Percentiles rank a stretch among this genome's conserved stretches.
These are phyloP conservation scores for Melanomma pulvis-pyrius DNA, from an alignment of 495 filamentous ascomycete species.

Conservation along the genomic window DNA sequence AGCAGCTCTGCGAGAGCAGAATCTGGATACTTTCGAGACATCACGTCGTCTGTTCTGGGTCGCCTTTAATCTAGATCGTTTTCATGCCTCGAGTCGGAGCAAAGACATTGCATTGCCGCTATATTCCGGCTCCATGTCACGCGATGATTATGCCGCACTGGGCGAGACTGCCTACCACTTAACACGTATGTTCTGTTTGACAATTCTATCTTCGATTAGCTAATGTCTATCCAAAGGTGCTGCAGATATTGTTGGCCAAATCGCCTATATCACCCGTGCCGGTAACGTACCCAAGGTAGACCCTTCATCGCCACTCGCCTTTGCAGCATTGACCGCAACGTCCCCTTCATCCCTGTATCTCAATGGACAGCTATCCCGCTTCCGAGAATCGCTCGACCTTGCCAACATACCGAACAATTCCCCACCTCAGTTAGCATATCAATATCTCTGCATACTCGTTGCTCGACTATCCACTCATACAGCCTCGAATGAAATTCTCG, in stretches of 20 bases:
- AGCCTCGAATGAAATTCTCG: slow-evolving; percentile 21
- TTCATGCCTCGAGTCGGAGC: slow-evolving; percentile 27
- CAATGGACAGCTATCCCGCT: slow-evolving; percentile 26
- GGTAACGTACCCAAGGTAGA: slow-evolving; percentile 29
- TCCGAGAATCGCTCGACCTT: slow-evolving; percentile 27
- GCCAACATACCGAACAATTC: slow-evolving; percentile 23
- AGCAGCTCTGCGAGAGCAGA: slow-evolving; percentile 18
- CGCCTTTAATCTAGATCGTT: slow-evolving; percentile 34
- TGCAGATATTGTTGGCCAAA: slow-evolving; percentile 31
- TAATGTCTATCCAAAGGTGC: slow-evolving; percentile 14
- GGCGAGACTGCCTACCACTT: slow-evolving; percentile 33
- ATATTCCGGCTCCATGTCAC: slow-evolving; percentile 17
- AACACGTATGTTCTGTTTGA: slow-evolving; percentile 16
- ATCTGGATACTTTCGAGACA: slow-evolving; percentile 23
- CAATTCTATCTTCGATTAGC: neutral
- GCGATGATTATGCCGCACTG: slow-evolving; percentile 22
- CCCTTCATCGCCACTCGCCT: slow-evolving; percentile 17
- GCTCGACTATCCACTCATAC: slow-evolving; percentile 16
- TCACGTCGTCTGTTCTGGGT: slow-evolving; percentile 34
- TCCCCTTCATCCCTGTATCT: slow-evolving; percentile 27
- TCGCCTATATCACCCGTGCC: slow-evolving; percentile 21
- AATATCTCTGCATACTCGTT: slow-evolving; percentile 31
- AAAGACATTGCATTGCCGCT: slow-evolving; percentile 28
- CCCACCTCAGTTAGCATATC: slow-evolving; percentile 28
- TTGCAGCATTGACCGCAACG: slow-evolving; percentile 15